phyloP scores from a whole-genome alignment of 1,139 yeast genomes.

The Debaryomyces nepalensis region DNA sequence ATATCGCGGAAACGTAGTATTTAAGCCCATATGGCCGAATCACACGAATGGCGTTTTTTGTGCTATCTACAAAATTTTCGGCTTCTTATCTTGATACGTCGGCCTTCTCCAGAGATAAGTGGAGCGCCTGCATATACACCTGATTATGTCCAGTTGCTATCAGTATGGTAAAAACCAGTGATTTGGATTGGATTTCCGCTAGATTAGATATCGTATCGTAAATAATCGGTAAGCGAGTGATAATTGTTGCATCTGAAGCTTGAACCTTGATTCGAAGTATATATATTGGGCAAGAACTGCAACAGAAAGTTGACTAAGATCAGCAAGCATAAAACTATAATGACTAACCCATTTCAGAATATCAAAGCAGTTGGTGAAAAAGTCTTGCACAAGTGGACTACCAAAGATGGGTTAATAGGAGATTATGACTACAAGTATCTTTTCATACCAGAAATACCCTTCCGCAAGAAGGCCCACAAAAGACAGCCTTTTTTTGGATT shows the following conservation, averaged over 20 bases:
- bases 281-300: too few species aligned
- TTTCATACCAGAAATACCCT: conserved; percentile 79
- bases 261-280: background rate
- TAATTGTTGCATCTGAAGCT: background rate
- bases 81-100: conserved; percentile 3
- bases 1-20: too few species aligned
- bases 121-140: background rate
- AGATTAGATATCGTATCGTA: background rate
- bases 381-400: conserved; percentile 53
- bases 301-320: too few species aligned
- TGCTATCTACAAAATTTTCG: background rate
- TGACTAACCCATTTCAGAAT: conserved; percentile 17
- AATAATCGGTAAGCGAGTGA: background rate
- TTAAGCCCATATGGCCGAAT: too few species aligned
- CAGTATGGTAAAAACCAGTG: background rate
- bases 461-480: conserved; percentile 52
- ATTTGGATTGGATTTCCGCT: background rate
- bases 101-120: conserved; percentile 7
- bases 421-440: conserved; percentile 80
- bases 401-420: conserved; percentile 78
- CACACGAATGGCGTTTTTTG: background rate
- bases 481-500: conserved; percentile 82
- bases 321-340: conserved; percentile 4
- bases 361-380: conserved; percentile 27
- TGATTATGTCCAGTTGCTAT: background rate